Evolutionary conservation across 2,329 filamentous ascomycete species (phyloP).

Genomic region (Colletotrichum salicis): DNA sequence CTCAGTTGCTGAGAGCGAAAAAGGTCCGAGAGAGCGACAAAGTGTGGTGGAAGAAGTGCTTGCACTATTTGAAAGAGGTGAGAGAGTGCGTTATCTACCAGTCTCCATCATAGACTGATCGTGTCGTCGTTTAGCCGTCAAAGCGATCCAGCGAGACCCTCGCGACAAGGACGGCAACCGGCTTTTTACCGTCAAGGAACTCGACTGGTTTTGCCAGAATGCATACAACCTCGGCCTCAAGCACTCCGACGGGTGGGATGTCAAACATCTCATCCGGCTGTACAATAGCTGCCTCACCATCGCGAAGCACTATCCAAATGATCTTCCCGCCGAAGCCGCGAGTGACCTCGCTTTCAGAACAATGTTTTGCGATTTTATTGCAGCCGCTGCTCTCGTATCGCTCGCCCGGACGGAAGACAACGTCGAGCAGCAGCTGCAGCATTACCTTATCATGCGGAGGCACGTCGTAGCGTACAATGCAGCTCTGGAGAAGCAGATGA

Average conservation of each 20-base stretch:
- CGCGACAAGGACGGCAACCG: slow-evolving; percentile 54
- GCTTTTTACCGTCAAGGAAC: slow-evolving; percentile 70
- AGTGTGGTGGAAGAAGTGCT: slow-evolving; percentile 61
- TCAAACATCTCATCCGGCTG: slow-evolving; percentile 66
- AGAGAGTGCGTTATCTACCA: background rate
- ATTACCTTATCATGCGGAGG: slow-evolving; percentile 70
- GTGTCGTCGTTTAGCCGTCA: slow-evolving; percentile 45
- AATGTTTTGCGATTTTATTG: slow-evolving; percentile 78
- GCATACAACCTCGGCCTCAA: slow-evolving; percentile 81
- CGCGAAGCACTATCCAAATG: slow-evolving; percentile 60
- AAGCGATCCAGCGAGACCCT: slow-evolving; percentile 51
- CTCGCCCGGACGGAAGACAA: slow-evolving; percentile 63
- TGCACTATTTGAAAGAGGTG: slow-evolving; percentile 58
- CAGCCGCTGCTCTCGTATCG: slow-evolving; percentile 61
- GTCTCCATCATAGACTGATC: background rate
- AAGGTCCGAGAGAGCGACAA: background rate
- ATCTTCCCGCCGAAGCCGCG: slow-evolving; percentile 51
- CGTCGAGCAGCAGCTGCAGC: slow-evolving; percentile 62
- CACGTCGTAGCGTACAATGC: slow-evolving; percentile 70
- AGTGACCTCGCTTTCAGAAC: slow-evolving; percentile 67
- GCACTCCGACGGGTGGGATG: slow-evolving; percentile 64
- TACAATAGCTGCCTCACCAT: slow-evolving; percentile 64
- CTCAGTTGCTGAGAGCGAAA: slow-evolving; percentile 48
- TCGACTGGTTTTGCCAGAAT: slow-evolving; percentile 87
- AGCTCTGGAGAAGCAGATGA: slow-evolving; percentile 51